These are phyloP conservation scores for Phialophora chinensis DNA, from an alignment of 2,329 filamentous ascomycete genomes.

Conservation along the genomic window DNA sequence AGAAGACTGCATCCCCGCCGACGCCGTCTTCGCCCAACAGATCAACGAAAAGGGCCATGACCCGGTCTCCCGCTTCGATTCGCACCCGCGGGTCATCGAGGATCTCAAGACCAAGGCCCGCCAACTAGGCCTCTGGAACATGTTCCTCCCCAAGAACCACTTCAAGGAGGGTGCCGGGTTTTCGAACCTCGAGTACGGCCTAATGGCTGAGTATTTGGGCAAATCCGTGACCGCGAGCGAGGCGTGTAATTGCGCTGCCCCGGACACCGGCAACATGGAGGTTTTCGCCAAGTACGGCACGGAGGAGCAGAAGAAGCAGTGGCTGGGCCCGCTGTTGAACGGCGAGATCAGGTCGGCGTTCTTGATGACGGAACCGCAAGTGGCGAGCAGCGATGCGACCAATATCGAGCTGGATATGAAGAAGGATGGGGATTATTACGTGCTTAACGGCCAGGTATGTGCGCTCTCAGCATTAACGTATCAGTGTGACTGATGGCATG, in stretches of 20 bases:
- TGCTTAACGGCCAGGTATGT: slow-evolving; percentile 72
- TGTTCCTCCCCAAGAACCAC: slow-evolving; percentile 94
- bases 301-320: slow-evolving; percentile 73
- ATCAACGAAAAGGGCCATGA: slow-evolving; percentile 64
- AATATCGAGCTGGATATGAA: slow-evolving; percentile 87
- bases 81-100: slow-evolving; percentile 81
- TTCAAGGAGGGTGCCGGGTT: slow-evolving; percentile 89
- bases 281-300: slow-evolving; percentile 88
- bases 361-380: slow-evolving; percentile 89
- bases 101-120: slow-evolving; percentile 84
- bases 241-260: slow-evolving; percentile 87
- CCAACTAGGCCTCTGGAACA: slow-evolving; percentile 91
- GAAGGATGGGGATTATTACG: slow-evolving; percentile 83
- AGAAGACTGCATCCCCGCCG: slow-evolving; percentile 89
- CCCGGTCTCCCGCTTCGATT: slow-evolving; percentile 70
- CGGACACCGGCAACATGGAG: slow-evolving; percentile 96
- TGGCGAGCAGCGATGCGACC: slow-evolving; percentile 87
- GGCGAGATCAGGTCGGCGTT: slow-evolving; percentile 89
- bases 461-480: neutral
- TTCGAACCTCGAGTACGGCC: slow-evolving; percentile 91
- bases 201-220: slow-evolving; percentile 96
- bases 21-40: slow-evolving; percentile 79
- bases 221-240: slow-evolving; percentile 83
- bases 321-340: slow-evolving; percentile 80
- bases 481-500: neutral